phyloP scores from a whole-genome alignment of 805 yeast species.

The Pichia cephalocereana region DNA sequence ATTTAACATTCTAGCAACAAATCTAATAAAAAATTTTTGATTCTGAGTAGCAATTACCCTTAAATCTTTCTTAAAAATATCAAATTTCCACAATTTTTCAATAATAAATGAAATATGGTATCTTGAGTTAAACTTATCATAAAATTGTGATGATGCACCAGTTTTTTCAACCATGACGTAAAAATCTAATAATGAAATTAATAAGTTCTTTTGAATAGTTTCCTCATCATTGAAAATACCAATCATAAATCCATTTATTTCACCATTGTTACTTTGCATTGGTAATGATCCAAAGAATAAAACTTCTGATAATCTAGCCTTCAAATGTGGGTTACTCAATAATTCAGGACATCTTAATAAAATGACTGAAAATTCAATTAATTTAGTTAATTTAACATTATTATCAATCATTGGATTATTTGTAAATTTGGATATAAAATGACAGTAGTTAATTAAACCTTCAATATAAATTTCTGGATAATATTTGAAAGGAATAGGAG shows the following conservation, averaged over 20 bases:
- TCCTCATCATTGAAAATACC: constrained; percentile 55
- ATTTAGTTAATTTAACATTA: constrained; percentile 40
- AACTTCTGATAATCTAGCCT: constrained; percentile 73
- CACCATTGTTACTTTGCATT: constrained; percentile 31
- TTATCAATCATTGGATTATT: constrained; percentile 49
- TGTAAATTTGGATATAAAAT: constrained; percentile 47
- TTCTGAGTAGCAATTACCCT: constrained; percentile 55
- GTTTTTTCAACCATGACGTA: constrained; percentile 95
- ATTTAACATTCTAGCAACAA: constrained; percentile 90
- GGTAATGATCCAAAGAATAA: constrained; percentile 68
- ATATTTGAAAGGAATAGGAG: constrained; percentile 72
- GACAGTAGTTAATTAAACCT: constrained; percentile 65
- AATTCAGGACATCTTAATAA: constrained; percentile 78
- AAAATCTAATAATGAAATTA: constrained; percentile 79
- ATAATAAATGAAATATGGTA: constrained; percentile 77
- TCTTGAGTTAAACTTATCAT: constrained; percentile 89
- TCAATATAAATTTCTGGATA: constrained; percentile 83
- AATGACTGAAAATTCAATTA: constrained; percentile 65
- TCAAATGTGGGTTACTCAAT: constrained; percentile 88
- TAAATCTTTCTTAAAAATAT: constrained; percentile 59
- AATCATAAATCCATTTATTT: constrained; percentile 64
- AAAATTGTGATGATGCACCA: constrained; percentile 90
- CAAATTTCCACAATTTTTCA: constrained; percentile 75
- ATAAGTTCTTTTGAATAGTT: constrained; percentile 52
- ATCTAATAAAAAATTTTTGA: constrained; percentile 80